Conservation (phyloP, 1,284 basidiomycete genomes). For the Erythrobasidium hasegawianum region DNA sequence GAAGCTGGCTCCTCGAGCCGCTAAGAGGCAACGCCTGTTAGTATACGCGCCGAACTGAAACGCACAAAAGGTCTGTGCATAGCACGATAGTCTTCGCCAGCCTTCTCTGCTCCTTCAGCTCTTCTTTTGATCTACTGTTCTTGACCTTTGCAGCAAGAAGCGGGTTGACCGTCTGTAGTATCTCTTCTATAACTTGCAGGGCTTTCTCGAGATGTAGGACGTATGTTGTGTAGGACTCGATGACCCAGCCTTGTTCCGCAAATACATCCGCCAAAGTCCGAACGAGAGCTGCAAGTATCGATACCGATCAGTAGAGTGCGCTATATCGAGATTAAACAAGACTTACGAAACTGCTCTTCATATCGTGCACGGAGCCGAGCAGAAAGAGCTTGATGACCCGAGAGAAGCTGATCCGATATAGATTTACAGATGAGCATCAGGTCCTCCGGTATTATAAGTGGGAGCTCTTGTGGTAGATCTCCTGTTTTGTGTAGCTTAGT, state of each 20-base stretch:
- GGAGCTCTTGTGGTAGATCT: conserved; percentile 47
- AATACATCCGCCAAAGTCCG: conserved; percentile 88
- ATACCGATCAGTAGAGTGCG: too few relatives aligned
- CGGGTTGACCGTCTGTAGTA: conserved; percentile 59
- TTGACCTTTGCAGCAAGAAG: conserved; percentile 52
- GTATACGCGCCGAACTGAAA: too few relatives aligned
- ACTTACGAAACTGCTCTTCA: conserved; percentile 68
- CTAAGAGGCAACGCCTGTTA: conserved; percentile 40
- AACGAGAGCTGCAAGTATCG: conserved; percentile 58
- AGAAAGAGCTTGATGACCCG: conserved; percentile 77
- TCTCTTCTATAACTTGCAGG: conserved; percentile 76
- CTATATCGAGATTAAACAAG: too few relatives aligned
- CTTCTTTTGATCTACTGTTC: conserved; percentile 72
- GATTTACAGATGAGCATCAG: conserved; percentile 77
- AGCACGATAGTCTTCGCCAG: conserved; percentile 61
- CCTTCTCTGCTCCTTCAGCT: conserved; percentile 58
- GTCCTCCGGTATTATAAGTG: conserved; percentile 70
- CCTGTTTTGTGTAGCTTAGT: conserved; percentile 38
- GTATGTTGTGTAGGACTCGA: conserved; percentile 85
- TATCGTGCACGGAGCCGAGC: conserved; percentile 78
- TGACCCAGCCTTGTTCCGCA: conserved; percentile 83
- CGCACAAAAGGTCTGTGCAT: too few relatives aligned
- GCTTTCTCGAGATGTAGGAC: conserved; percentile 86
- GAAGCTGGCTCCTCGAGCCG: conserved; percentile 72
- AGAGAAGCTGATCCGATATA: conserved; percentile 73